phyloP scores from a whole-genome alignment of 192 early-diverging fungal genomes.

The Coemansia sp. region DNA sequence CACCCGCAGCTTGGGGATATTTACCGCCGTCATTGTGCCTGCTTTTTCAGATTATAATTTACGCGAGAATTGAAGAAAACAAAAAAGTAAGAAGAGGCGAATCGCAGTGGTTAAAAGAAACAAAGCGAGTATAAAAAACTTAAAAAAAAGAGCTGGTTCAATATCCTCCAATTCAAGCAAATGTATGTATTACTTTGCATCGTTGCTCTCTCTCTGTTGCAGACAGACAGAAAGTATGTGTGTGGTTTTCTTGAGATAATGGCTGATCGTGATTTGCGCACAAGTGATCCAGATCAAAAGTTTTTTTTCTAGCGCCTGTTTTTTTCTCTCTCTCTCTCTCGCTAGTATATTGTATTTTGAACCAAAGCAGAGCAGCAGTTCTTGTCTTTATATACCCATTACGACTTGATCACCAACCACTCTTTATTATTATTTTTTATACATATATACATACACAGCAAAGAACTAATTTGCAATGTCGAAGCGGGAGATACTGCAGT shows the following conservation, averaged over 20 bases:
- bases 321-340: slow-evolving; percentile 1
- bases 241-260: too few relatives aligned
- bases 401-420: too few relatives aligned
- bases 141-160: neutral
- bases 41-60: neutral
- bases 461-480: slow-evolving; percentile 26
- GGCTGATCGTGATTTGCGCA: too few relatives aligned
- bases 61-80: neutral
- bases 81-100: neutral
- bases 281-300: too few relatives aligned
- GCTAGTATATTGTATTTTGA: too few relatives aligned
- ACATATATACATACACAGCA: neutral
- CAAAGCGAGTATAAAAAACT: too few relatives aligned
- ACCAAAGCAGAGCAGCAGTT: neutral
- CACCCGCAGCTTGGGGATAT: slow-evolving; percentile 41
- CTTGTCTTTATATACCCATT: neutral
- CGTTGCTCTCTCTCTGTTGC: neutral
- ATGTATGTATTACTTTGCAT: neutral
- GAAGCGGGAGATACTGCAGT: slow-evolving; percentile 42
- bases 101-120: neutral
- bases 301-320: too few relatives aligned
- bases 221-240: too few relatives aligned
- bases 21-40: slow-evolving; percentile 31
- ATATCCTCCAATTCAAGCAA: neutral
- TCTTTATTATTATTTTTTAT: slow-evolving; percentile 2